These are phyloP conservation scores for Eudorina sp. DNA, from an alignment of 139 green algal species.

Conservation along the genomic window DNA sequence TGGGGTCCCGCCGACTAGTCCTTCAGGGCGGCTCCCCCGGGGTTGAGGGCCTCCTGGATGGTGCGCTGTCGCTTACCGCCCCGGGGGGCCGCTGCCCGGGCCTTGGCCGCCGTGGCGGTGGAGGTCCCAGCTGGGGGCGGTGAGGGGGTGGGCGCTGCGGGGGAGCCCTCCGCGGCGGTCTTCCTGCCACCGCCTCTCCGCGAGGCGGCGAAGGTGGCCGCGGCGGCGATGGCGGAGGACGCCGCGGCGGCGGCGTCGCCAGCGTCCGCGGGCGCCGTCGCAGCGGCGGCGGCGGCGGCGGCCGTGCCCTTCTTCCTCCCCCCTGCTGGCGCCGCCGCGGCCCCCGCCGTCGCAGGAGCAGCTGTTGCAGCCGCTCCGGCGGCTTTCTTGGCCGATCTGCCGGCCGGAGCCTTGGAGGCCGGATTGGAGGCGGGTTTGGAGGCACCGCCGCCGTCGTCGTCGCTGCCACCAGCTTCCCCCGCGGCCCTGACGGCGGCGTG, in stretches of 20 bases:
- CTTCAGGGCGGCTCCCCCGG: not conserved
- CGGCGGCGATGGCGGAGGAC: not conserved
- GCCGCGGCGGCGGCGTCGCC: not conserved
- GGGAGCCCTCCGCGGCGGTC: not conserved
- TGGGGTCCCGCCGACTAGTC: too few relatives aligned
- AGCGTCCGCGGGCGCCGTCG: not conserved
- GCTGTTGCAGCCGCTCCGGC: not conserved
- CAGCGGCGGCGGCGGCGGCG: not conserved
- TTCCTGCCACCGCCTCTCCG: not conserved
- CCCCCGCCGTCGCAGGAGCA: not conserved
- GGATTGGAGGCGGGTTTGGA: not conserved
- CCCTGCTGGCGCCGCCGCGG: not conserved
- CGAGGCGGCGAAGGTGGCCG: not conserved
- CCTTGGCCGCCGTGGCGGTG: too few relatives aligned
- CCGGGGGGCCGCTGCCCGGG: too few relatives aligned
- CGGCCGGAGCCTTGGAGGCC: not conserved
- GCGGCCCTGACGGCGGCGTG: too few relatives aligned
- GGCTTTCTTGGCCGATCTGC: not conserved
- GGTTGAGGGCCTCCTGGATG: conserved; percentile 12
- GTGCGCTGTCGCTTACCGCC: conserved; percentile 32
- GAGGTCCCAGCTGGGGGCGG: not conserved
- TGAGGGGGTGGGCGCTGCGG: not conserved
- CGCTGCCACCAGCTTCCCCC: not conserved
- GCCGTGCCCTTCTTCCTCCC: not conserved
- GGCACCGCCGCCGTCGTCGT: not conserved